Conservation (phyloP, 2,329 filamentous ascomycete genomes). For the Cercospora brassicicola region DNA sequence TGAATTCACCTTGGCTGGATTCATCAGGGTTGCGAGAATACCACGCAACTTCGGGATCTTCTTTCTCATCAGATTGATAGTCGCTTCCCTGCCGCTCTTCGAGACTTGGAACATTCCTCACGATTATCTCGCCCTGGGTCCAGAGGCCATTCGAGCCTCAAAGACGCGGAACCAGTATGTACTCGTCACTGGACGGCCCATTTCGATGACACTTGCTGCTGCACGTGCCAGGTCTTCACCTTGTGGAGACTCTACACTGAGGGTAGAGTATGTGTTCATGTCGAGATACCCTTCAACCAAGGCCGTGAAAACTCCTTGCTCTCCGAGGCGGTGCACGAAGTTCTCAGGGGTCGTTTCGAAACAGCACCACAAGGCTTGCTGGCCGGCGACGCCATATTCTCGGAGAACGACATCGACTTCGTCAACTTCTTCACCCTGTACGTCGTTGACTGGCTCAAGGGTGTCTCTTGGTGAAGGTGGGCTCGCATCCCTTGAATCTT, state of each 20-base stretch:
- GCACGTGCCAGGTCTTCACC: background rate
- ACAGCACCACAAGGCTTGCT: too few species aligned
- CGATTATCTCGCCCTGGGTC: background rate
- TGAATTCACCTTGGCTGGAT: background rate
- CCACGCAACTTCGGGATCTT: background rate
- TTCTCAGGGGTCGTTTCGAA: too few species aligned
- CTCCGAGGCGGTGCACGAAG: background rate
- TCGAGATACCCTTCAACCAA: background rate
- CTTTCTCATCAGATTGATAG: background rate
- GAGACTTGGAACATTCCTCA: background rate
- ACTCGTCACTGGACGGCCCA: background rate
- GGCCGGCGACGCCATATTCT: too few species aligned
- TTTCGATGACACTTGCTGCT: background rate
- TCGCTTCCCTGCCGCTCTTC: background rate
- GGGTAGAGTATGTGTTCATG: background rate
- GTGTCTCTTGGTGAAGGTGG: background rate
- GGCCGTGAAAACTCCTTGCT: background rate
- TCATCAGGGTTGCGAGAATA: background rate
- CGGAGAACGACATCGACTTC: too few species aligned
- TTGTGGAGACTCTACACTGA: background rate
- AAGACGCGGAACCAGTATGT: background rate
- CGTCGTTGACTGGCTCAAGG: too few species aligned
- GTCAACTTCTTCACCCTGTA: too few species aligned
- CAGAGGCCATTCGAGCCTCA: background rate
- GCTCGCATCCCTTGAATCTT: background rate